These are phyloP conservation scores for Aeminium ludgeri DNA, from an alignment of 495 filamentous ascomycete species.

Conservation along the genomic window DNA sequence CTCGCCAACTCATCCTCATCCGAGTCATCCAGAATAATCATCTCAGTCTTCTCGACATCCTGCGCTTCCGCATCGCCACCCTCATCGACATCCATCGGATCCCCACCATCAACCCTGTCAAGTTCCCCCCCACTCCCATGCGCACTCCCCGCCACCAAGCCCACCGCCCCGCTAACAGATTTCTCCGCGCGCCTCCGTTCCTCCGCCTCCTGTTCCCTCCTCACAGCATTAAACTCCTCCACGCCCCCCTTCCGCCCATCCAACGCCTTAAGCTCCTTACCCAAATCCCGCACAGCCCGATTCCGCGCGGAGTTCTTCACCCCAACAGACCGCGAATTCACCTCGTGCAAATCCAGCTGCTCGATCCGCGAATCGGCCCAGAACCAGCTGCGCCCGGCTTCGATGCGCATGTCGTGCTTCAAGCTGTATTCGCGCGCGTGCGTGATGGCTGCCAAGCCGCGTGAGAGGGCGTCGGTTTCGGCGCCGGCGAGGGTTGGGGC, in stretches of 20 bases:
- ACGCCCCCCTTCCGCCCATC: conserved; percentile 8
- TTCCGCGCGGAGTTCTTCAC: conserved; percentile 2
- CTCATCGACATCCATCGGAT: conserved; percentile 5
- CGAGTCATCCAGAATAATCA: neutral
- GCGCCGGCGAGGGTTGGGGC: neutral
- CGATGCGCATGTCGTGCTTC: conserved; percentile 31
- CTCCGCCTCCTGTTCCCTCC: conserved; percentile 1
- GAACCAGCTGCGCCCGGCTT: conserved; percentile 30
- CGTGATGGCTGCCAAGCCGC: conserved; percentile 20
- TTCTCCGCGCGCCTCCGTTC: neutral
- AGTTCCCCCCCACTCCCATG: conserved; percentile 8
- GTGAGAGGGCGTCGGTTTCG: conserved; percentile 18
- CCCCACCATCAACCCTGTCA: conserved; percentile 1
- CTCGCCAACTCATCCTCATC: neutral
- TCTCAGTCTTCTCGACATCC: neutral
- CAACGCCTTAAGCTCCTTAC: conserved; percentile 7
- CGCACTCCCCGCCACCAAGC: neutral
- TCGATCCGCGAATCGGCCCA: conserved; percentile 40
- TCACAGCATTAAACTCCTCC: conserved; percentile 7
- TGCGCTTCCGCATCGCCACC: neutral
- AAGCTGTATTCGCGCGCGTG: conserved; percentile 30
- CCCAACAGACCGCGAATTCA: conserved; percentile 29
- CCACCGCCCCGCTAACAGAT: neutral
- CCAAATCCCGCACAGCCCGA: no score
- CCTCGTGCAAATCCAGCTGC: conserved; percentile 34